phyloP scores from a whole-genome alignment of 257 asterid species.

The Solanum chilense region DNA sequence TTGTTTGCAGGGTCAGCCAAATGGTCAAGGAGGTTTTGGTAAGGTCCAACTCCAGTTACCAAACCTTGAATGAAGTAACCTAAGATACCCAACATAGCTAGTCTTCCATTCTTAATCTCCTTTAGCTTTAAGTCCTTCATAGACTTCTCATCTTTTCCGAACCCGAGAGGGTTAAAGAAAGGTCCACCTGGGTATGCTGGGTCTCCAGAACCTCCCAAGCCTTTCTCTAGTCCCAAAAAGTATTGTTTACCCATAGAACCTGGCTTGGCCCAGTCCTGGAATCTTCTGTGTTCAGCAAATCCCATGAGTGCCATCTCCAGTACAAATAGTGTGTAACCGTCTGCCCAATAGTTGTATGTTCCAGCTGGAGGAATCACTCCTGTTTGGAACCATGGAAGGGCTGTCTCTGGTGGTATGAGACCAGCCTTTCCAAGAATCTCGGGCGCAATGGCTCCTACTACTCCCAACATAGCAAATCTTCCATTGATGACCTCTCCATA shows the following conservation, averaged over 20 bases:
- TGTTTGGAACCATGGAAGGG: conserved; percentile 89
- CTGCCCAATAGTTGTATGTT: conserved; percentile 88
- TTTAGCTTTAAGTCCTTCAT: conserved; percentile 42
- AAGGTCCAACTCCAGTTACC: conserved; percentile 88
- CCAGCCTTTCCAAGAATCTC: conserved; percentile 79
- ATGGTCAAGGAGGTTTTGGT: conserved; percentile 74
- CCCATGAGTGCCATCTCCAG: conserved; percentile 90
- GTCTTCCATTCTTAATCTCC: conserved; percentile 87
- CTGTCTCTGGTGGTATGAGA: conserved; percentile 71
- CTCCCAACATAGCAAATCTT: conserved; percentile 80
- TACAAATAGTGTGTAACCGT: conserved; percentile 64
- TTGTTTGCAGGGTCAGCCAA: conserved; percentile 83
- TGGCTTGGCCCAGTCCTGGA: conserved; percentile 79
- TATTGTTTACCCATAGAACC: conserved; percentile 89
- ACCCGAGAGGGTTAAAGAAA: conserved; percentile 2
- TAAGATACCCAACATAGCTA: conserved; percentile 87
- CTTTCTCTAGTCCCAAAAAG: conserved; percentile 78
- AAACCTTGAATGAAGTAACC: conserved; percentile 82
- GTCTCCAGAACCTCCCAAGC: conserved; percentile 62
- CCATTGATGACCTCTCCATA: conserved; percentile 92
- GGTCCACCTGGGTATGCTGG: conserved; percentile 18
- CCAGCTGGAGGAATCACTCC: conserved; percentile 96
- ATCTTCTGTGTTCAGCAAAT: conserved; percentile 85
- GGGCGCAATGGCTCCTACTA: conserved; percentile 75
- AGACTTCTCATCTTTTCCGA: conserved; percentile 1